Evolutionary conservation across 1,139 yeast species (phyloP), one percentile per base, ranked within the genome.

Genomic region (Zygoascus meyerae): DNA sequence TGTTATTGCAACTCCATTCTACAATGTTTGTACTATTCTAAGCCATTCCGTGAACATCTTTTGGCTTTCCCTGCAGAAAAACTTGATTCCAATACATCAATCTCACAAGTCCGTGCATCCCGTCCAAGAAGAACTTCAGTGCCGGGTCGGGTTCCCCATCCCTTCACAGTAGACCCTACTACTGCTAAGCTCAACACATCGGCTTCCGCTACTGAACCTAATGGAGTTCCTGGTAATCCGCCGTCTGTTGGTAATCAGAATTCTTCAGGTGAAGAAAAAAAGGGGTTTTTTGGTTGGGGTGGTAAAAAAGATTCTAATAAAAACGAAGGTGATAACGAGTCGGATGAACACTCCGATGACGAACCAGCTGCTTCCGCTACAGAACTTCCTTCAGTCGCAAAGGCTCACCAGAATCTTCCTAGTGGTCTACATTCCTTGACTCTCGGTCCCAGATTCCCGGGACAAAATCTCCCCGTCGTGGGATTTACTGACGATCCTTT

Each of bases 1-100:
- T 90, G 98, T 67, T 92, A 92, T 66, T 87, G 95, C 65, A 92
- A 92, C 60, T 87, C 96, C 8, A 84, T 92, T 26, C 68, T 92
- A 28, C 98, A 92, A 64, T 87, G 95, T 57, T 74, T 92, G 17
- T 92, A 78, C 68, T 83, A 84, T 64, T 75, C 92, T 1, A 77
- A 77, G 39, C 75, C 73, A 26, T 87, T 92, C 58, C 74, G 97
- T 42, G 68, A 72, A 26, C 74, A 75, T 45, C 68, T 92, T 5
- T 60, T 81, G 40, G 64, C 67, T 28, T 71, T 73, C 52, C 52
- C 51, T 11, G 44, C 46, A 9, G 41, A 37, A 12, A 33, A 43
- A n/a, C 47, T 52, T 9, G 46, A 38, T 9, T 34, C 46, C 9
- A 14, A 34, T 28, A 12, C 41, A 32, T 30, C 26, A 8, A 21